Percentiles rank a stretch among this genome's conserved stretches.
These are phyloP conservation scores for Penicillium longicatenatum DNA, from an alignment of 495 filamentous ascomycete species.

Conservation along the genomic window DNA sequence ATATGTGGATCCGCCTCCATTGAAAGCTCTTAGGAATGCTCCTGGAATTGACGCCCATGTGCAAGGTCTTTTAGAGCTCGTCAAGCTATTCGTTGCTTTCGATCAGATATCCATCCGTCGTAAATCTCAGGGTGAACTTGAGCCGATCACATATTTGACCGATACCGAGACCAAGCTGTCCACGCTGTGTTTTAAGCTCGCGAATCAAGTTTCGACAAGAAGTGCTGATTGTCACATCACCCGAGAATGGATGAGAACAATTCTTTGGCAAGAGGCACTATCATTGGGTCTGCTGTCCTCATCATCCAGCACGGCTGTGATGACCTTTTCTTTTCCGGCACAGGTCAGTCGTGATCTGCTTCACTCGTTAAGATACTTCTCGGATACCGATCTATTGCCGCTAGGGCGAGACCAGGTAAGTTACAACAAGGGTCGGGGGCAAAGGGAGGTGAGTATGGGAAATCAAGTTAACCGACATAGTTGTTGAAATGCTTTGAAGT, in stretches of 20 bases:
- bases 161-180: conserved; percentile 26
- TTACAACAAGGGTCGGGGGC: background rate
- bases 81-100: conserved; percentile 30
- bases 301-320: conserved; percentile 55
- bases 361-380: conserved; percentile 32
- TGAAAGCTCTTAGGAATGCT: conserved; percentile 5
- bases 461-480: conserved; percentile 5
- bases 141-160: conserved; percentile 10
- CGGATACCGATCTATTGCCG: conserved; percentile 31
- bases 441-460: background rate
- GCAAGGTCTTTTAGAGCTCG: conserved; percentile 30
- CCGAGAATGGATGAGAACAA: conserved; percentile 70
- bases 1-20: conserved; percentile 17
- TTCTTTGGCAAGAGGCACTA: conserved; percentile 72
- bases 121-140: background rate
- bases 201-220: conserved; percentile 19
- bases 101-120: conserved; percentile 22
- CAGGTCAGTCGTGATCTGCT: conserved; percentile 71
- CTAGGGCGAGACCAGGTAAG: conserved; percentile 37
- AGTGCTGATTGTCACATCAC: conserved; percentile 36
- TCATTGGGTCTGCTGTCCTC: conserved; percentile 55
- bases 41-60: conserved; percentile 20
- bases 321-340: conserved; percentile 71
- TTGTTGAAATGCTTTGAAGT: conserved; percentile 39
- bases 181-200: conserved; percentile 15